Conservation (phyloP, 305 asterid species). For the Coffea humblotiana region DNA sequence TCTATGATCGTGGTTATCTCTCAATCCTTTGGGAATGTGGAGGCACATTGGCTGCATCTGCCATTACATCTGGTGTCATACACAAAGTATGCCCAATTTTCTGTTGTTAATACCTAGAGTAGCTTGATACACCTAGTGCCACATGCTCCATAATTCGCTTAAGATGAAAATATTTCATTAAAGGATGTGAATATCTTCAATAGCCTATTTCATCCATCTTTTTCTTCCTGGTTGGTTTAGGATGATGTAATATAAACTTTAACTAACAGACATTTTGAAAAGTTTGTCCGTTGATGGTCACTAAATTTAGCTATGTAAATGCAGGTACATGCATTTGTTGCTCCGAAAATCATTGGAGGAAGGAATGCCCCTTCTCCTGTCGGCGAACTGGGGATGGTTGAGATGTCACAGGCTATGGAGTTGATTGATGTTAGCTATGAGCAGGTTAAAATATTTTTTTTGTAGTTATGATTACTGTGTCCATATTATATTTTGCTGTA, state of each 20-base stretch:
- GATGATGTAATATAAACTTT: background rate
- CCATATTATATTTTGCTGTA: slow-evolving; percentile 1
- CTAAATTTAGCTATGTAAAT: slow-evolving; percentile 15
- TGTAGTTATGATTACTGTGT: background rate
- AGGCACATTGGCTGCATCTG: slow-evolving; percentile 95
- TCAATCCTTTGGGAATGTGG: slow-evolving; percentile 98
- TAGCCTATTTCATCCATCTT: background rate
- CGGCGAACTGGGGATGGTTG: slow-evolving; percentile 99
- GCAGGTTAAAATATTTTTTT: slow-evolving; percentile 47
- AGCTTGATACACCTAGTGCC: background rate
- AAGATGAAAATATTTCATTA: background rate
- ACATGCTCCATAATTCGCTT: background rate
- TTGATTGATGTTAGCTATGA: slow-evolving; percentile 74
- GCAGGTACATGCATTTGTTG: slow-evolving; percentile 94
- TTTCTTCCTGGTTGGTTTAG: background rate
- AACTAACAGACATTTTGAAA: background rate
- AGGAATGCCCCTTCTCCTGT: slow-evolving; percentile 91
- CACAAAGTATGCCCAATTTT: slow-evolving; percentile 58
- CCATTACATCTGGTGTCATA: slow-evolving; percentile 81
- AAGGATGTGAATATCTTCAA: background rate
- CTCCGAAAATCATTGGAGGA: slow-evolving; percentile 97
- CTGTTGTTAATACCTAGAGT: slow-evolving; percentile 1
- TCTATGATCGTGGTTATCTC: slow-evolving; percentile 90
- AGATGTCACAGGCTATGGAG: slow-evolving; percentile 97
- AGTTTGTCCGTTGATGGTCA: background rate